Evolutionary conservation across 805 yeast species (phyloP).

Genomic region (Wickerhamomyces rabaulensis): DNA sequence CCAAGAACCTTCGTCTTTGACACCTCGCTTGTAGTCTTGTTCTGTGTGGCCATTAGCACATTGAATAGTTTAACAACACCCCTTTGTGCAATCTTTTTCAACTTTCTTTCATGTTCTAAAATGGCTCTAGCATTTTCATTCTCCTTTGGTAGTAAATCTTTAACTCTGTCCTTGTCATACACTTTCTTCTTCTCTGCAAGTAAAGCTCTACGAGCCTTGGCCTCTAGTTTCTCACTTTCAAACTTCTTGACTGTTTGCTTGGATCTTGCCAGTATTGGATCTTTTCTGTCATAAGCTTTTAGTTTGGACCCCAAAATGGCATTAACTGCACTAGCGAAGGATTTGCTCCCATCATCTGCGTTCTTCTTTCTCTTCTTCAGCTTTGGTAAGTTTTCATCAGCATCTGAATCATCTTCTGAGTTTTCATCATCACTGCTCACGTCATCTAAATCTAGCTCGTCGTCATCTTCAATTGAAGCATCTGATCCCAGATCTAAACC

Average conservation of each 20-base stretch:
- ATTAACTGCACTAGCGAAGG: constrained; percentile 76
- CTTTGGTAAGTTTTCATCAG: constrained; percentile 36
- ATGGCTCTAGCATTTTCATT: constrained; percentile 52
- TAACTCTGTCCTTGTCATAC: constrained; percentile 63
- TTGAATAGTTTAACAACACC: constrained; percentile 85
- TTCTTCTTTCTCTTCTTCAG: constrained; percentile 53
- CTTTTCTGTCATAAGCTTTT: constrained; percentile 83
- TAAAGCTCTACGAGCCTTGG: constrained; percentile 70
- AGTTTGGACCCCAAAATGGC: constrained; percentile 81
- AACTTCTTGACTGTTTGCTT: constrained; percentile 62
- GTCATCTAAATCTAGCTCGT: constrained; percentile 16
- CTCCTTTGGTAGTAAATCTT: constrained; percentile 59
- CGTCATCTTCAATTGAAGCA: constrained; percentile 11
- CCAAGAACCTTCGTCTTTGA: constrained; percentile 38
- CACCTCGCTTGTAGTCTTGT: constrained; percentile 47
- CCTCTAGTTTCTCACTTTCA: constrained; percentile 77
- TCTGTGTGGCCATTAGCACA: constrained; percentile 77
- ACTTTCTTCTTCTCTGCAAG: constrained; percentile 64
- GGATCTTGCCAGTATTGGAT: constrained; percentile 88
- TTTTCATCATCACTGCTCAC: constrained; percentile 10
- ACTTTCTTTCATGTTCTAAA: constrained; percentile 60
- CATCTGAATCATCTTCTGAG: constrained; percentile 25
- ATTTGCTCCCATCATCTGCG: constrained; percentile 63
- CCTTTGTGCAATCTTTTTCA: constrained; percentile 78
- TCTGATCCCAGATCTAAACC: constrained; percentile 8